These are phyloP conservation scores for Colletotrichum sp. DNA, from an alignment of 2,329 filamentous ascomycete species.

Conservation along the genomic window DNA sequence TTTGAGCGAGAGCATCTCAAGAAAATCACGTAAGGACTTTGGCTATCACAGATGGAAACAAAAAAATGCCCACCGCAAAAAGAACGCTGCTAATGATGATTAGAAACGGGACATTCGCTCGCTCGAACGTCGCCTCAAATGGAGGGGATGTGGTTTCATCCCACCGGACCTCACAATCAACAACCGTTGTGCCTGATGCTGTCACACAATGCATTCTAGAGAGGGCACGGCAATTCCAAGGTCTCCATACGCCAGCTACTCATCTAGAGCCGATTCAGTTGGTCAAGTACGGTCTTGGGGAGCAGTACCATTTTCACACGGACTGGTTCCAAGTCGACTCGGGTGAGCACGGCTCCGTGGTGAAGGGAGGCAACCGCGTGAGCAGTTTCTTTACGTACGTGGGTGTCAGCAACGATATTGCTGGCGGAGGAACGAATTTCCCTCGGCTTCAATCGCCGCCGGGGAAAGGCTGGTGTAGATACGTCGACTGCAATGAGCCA, in stretches of 20 bases:
- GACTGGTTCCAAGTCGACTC: slow-evolving; percentile 40
- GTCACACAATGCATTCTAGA: slow-evolving; percentile 42
- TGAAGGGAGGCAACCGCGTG: slow-evolving; percentile 39
- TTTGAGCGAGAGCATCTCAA: slow-evolving; percentile 40
- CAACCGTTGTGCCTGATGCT: slow-evolving; percentile 37
- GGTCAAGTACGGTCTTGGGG: slow-evolving; percentile 41
- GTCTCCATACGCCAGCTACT: slow-evolving; percentile 35
- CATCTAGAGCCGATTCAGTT: slow-evolving; percentile 44
- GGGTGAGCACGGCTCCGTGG: slow-evolving; percentile 27
- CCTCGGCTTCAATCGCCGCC: slow-evolving; percentile 37
- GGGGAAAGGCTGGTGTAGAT: slow-evolving; percentile 41
- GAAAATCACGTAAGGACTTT: slow-evolving; percentile 32
- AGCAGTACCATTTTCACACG: slow-evolving; percentile 46
- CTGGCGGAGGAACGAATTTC: slow-evolving; percentile 46
- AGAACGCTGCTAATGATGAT: background rate
- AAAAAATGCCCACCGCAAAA: background rate
- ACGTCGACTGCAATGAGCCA: slow-evolving; percentile 44
- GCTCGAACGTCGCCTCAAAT: slow-evolving; percentile 36
- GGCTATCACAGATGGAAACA: background rate
- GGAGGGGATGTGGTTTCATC: slow-evolving; percentile 31
- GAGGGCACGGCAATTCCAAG: slow-evolving; percentile 42
- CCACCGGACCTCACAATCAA: slow-evolving; percentile 42
- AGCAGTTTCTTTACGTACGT: slow-evolving; percentile 47
- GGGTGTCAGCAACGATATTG: slow-evolving; percentile 36
- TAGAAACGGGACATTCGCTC: slow-evolving; percentile 40